phyloP scores from a whole-genome alignment of 495 filamentous ascomycete species.

The Haplographium delicatum region DNA sequence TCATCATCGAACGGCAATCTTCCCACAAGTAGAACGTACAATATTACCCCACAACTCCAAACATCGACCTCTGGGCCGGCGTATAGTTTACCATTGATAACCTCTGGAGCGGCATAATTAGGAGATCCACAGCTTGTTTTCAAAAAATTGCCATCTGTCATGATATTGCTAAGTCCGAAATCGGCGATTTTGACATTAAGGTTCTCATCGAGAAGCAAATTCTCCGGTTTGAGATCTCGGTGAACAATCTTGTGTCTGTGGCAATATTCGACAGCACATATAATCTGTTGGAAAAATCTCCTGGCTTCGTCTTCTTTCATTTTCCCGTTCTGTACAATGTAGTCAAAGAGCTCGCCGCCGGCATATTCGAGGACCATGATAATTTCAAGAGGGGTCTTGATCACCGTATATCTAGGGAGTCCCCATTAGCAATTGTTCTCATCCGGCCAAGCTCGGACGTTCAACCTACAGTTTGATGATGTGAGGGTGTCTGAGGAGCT shows the following conservation, averaged over 20 bases:
- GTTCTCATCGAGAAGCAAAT: slow-evolving; percentile 84
- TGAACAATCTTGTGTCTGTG: slow-evolving; percentile 99
- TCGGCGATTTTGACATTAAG: slow-evolving; percentile 99
- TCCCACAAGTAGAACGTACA: slow-evolving; percentile 91
- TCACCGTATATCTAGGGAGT: slow-evolving; percentile 69
- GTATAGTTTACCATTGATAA: slow-evolving; percentile 96
- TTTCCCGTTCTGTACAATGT: slow-evolving; percentile 85
- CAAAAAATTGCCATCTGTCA: slow-evolving; percentile 98
- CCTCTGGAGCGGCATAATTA: slow-evolving; percentile 96
- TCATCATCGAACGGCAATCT: slow-evolving; percentile 96
- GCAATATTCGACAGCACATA: slow-evolving; percentile 98
- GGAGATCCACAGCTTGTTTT: slow-evolving; percentile 98
- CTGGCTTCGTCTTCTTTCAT: slow-evolving; percentile 86
- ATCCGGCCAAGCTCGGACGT: background rate
- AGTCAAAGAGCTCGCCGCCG: slow-evolving; percentile 94
- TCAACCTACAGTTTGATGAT: slow-evolving; percentile 90
- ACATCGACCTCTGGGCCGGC: slow-evolving; percentile 98
- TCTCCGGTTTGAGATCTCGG: slow-evolving; percentile 96
- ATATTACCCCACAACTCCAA: slow-evolving; percentile 97
- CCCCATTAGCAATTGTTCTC: slow-evolving; percentile 5
- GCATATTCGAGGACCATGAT: slow-evolving; percentile 99
- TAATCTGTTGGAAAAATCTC: slow-evolving; percentile 98
- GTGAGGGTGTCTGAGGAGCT: slow-evolving; percentile 91
- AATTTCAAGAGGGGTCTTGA: slow-evolving; percentile 87
- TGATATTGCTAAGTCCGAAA: slow-evolving; percentile 97